phyloP scores from a whole-genome alignment of 768 basidiomycete genomes.

The Pulveroboletus frians region DNA sequence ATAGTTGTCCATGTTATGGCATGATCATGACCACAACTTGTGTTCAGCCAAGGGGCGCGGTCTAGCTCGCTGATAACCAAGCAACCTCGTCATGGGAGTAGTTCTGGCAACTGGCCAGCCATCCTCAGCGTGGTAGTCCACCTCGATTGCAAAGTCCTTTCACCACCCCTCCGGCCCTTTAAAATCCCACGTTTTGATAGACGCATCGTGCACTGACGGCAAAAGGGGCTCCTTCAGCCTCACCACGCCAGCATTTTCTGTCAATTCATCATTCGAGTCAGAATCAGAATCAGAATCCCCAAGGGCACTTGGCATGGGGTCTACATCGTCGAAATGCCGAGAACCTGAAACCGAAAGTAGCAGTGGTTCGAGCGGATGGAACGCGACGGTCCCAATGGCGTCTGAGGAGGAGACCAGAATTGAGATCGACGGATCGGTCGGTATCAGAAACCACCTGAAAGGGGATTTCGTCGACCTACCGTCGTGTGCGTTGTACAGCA shows the following conservation, averaged over 20 bases:
- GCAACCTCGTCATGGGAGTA: not conserved
- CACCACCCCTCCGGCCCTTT: not conserved
- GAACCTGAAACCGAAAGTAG: conserved; percentile 74
- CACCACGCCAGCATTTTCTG: not conserved
- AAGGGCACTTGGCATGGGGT: not conserved
- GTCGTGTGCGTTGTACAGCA: conserved; percentile 49
- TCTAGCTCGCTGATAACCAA: not conserved
- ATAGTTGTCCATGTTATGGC: conserved; percentile 16
- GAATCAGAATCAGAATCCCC: conserved; percentile 11
- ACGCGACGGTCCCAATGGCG: conserved; percentile 64
- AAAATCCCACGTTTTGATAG: conserved; percentile 26
- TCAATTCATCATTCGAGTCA: conserved; percentile 10
- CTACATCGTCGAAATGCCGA: conserved; percentile 49
- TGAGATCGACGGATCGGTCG: not conserved
- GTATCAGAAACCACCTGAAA: not conserved
- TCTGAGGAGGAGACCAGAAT: conserved; percentile 38
- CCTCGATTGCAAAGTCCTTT: not conserved
- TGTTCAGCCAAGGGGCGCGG: not conserved
- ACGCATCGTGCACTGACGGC: conserved; percentile 24
- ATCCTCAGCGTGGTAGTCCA: not conserved
- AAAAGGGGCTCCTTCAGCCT: conserved; percentile 11
- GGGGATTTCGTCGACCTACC: conserved; percentile 37
- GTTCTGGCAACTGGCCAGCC: not conserved
- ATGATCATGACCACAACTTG: conserved; percentile 16
- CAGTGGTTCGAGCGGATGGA: conserved; percentile 59